Base-by-base conservation (phyloP, 2,329 filamentous ascomycete species). In the Hypoxylon sp. region DNA sequence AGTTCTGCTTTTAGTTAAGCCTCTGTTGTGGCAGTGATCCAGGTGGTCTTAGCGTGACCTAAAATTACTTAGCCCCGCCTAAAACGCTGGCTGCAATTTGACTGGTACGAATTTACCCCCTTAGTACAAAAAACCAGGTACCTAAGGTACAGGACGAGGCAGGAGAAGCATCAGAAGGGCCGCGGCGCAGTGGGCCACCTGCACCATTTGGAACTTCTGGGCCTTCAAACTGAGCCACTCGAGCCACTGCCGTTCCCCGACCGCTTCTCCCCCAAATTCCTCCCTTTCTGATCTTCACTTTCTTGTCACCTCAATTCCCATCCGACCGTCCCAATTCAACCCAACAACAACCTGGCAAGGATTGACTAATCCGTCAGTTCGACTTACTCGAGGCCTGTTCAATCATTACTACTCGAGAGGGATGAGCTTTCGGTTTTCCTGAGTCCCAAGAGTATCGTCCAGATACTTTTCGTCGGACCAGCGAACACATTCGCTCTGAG, bases 211-310 rank as follows among this genome's bases (percentile, higher is more conserved):
- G 7, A 20, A 30, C 26, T 25, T 26, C 19, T 29, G 13, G 30
- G 29, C 36, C 15, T 21, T 34, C 26, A 40, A 38, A 30, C 29
- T 37, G 19, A 42, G 35, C 35, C 31, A 49, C 41, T 51, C 41
- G 45, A 55, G 51, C 51, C 47, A 55, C 51, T 55, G 47, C 55
- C 48, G 51, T 55, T 55, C 59, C 62, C 63, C 64, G 63, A 66
- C 64, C 64, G 63, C 63, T 60, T 66, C 58, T 59, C 55, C 63
- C 40, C 60, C 57, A 55, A 60, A 61, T 63, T 65, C 61, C 62
- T 61, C 63, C 61, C 57, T 63, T 62, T 60, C 64, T 61, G 63
- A 65, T 59, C 62, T 64, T 65, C 62, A 61, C 59, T 59, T 63
- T 56, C 44, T 62, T 31, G 37, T 51, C 37, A 48, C 51, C 55